Conservation (phyloP, 768 basidiomycete genomes). For the Baorangia bicolor region DNA sequence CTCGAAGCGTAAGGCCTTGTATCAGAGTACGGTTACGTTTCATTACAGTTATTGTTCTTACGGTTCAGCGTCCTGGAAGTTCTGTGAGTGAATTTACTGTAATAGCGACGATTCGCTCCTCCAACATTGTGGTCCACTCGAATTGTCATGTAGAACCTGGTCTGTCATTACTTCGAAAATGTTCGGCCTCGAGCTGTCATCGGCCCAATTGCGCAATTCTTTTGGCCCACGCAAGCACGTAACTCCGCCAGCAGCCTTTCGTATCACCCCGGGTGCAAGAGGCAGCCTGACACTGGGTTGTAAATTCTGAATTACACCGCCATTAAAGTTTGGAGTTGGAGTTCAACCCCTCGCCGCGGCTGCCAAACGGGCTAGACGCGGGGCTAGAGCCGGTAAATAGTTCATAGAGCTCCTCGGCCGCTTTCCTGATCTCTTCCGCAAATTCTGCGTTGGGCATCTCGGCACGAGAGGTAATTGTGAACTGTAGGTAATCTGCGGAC, state of each 20-base stretch:
- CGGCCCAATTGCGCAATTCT: background rate
- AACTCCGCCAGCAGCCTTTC: background rate
- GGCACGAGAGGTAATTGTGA: slow-evolving; percentile 82
- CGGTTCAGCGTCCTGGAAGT: background rate
- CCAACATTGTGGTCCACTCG: background rate
- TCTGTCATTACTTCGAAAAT: background rate
- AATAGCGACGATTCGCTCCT: background rate
- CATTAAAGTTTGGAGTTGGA: slow-evolving; percentile 21
- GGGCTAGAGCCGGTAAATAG: slow-evolving; percentile 39
- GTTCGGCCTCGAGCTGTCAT: background rate
- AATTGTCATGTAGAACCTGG: background rate
- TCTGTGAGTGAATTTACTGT: background rate
- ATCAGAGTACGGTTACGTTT: slow-evolving; percentile 5
- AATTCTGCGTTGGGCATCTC: slow-evolving; percentile 82
- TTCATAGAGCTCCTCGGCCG: slow-evolving; percentile 68
- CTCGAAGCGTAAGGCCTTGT: slow-evolving; percentile 1
- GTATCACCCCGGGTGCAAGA: background rate
- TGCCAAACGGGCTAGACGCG: background rate
- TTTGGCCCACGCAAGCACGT: background rate
- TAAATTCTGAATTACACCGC: background rate
- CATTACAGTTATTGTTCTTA: background rate
- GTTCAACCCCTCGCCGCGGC: background rate
- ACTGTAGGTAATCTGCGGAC: slow-evolving; percentile 69
- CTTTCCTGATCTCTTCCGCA: slow-evolving; percentile 61
- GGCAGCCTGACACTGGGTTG: too few species aligned